These are phyloP conservation scores for Colletotrichum brevisporum DNA, from an alignment of 2,329 filamentous ascomycete genomes.

Conservation along the genomic window DNA sequence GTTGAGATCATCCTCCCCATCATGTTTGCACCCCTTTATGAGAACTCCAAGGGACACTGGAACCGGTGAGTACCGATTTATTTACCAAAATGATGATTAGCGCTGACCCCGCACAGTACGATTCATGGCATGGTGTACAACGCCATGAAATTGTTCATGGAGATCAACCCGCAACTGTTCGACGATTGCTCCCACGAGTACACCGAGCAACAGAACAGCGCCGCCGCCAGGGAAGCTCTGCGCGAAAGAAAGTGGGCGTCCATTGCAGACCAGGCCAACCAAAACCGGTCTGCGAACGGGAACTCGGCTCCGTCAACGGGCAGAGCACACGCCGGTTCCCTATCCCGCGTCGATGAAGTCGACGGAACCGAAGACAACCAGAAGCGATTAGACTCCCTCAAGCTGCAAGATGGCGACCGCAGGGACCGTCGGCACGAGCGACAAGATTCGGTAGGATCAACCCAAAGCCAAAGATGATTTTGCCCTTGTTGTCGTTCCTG, in stretches of 20 bases:
- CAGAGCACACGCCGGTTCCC: conserved; percentile 56
- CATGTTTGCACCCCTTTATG: conserved; percentile 98
- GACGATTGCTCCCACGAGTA: conserved; percentile 99
- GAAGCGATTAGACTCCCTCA: conserved; percentile 89
- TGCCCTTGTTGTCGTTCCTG: conserved; percentile 12
- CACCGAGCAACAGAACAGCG: conserved; percentile 94
- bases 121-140: conserved; percentile 99
- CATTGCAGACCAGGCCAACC: conserved; percentile 83
- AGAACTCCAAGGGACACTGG: conserved; percentile 99
- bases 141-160: conserved; percentile 99
- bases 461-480: conserved; percentile 64
- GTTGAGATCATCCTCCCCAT: conserved; percentile 98
- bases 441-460: conserved; percentile 71
- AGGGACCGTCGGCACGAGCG: conserved; percentile 71
- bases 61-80: conserved; percentile 78
- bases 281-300: conserved; percentile 67
- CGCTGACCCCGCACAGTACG: conserved; percentile 73
- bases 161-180: conserved; percentile 98
- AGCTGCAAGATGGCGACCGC: conserved; percentile 86
- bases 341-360: conserved; percentile 77
- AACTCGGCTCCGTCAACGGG: conserved; percentile 48
- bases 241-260: conserved; percentile 92
- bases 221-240: conserved; percentile 84
- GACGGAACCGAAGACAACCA: conserved; percentile 88
- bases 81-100: not conserved